Conservation (phyloP, 345 rosid species). For the Passiflora organensis region DNA sequence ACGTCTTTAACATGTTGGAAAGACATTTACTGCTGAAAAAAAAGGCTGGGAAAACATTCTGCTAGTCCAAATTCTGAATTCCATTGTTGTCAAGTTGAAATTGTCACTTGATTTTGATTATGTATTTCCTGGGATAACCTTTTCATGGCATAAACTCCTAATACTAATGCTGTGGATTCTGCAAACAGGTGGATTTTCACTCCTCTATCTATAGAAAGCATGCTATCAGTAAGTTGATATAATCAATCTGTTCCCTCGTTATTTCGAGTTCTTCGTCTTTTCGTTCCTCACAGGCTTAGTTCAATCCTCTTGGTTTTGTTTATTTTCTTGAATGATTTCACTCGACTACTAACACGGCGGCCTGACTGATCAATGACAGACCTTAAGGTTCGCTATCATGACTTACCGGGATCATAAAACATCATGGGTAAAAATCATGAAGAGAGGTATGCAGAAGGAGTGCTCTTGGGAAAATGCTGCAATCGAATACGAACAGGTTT, state of each 20-base stretch:
- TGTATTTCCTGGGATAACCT: not conserved
- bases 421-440: conserved; percentile 80
- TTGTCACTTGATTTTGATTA: not conserved
- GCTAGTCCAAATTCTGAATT: not conserved
- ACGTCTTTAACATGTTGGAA: not conserved
- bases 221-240: conserved; percentile 54
- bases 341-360: not conserved
- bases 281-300: not conserved
- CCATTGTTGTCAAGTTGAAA: not conserved
- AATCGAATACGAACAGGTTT: conserved; percentile 70
- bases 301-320: too few species aligned
- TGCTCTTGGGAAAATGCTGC: conserved; percentile 91
- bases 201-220: conserved; percentile 69
- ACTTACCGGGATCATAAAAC: conserved; percentile 68
- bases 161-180: conserved; percentile 9
- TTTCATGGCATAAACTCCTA: not conserved
- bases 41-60: not conserved
- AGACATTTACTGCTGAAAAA: not conserved
- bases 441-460: conserved; percentile 64
- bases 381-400: conserved; percentile 50
- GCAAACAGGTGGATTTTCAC: conserved; percentile 77
- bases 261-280: not conserved
- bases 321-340: too few species aligned
- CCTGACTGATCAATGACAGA: conserved; percentile 35
- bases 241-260: not conserved